Conservation (phyloP, 441 rosid species). For the Geranium incanum region DNA sequence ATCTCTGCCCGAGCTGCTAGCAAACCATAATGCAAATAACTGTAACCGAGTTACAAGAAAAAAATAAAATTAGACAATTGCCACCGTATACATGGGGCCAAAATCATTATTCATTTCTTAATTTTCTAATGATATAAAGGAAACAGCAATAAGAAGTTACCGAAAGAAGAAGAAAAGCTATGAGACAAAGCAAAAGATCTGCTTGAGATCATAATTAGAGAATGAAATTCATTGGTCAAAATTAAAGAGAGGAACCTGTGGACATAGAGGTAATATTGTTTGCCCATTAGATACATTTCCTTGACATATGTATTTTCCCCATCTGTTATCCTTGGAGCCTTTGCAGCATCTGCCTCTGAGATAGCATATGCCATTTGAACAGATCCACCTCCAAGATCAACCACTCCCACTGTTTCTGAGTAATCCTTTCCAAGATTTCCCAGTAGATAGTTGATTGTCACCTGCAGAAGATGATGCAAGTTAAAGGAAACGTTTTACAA, state of each 20-base stretch:
- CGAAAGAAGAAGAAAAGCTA: not conserved
- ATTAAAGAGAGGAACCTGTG: slow-evolving; percentile 55
- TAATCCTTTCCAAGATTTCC: slow-evolving; percentile 67
- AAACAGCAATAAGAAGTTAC: not conserved
- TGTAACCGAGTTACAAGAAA: slow-evolving; percentile 30
- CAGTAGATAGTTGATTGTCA: slow-evolving; percentile 80
- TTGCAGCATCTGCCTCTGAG: slow-evolving; percentile 69
- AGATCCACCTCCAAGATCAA: slow-evolving; percentile 99
- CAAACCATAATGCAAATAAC: slow-evolving; percentile 88
- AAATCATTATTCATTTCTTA: not conserved
- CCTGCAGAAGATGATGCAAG: slow-evolving; percentile 39
- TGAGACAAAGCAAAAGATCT: not conserved
- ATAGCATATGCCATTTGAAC: slow-evolving; percentile 99
- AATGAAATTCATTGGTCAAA: slow-evolving; percentile 1
- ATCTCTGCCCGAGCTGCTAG: slow-evolving; percentile 95
- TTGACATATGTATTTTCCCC: slow-evolving; percentile 79
- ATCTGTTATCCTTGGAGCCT: slow-evolving; percentile 50
- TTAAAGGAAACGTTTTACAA: not conserved
- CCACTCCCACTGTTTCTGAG: slow-evolving; percentile 83
- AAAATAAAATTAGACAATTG: not conserved
- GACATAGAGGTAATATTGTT: slow-evolving; percentile 80
- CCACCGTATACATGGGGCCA: too few relatives aligned
- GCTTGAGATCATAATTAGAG: not conserved
- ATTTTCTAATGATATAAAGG: not conserved
- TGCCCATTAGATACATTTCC: slow-evolving; percentile 74